phyloP scores from a whole-genome alignment of 2,329 filamentous ascomycete genomes.

The Kalmusia sp. region DNA sequence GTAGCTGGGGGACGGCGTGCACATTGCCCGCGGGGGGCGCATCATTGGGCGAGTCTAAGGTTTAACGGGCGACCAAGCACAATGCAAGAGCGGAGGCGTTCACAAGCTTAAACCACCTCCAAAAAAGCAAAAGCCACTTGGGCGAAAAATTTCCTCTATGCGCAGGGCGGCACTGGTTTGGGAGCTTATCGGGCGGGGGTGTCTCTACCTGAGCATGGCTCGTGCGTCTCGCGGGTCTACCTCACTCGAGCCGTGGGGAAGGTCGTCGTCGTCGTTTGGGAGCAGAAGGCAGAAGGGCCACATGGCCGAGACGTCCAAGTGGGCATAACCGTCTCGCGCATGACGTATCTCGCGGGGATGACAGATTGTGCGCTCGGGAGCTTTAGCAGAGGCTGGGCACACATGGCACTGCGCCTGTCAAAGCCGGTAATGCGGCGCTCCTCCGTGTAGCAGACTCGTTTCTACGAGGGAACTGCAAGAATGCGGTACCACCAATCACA shows the following conservation, averaged over 20 bases:
- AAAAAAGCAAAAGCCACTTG: background rate
- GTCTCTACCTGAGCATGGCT: no score
- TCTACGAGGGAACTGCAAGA: background rate
- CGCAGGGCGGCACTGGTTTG: background rate
- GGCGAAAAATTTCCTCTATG: background rate
- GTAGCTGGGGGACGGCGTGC: constrained; percentile 12
- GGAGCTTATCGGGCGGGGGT: background rate
- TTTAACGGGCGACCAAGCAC: background rate
- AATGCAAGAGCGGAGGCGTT: constrained; percentile 1
- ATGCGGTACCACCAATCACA: constrained; percentile 1
- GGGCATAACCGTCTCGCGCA: no score
- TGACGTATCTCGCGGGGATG: background rate
- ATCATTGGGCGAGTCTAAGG: constrained; percentile 28
- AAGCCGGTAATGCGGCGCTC: background rate
- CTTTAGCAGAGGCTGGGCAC: background rate
- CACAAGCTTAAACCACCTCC: background rate
- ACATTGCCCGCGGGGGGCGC: constrained; percentile 23
- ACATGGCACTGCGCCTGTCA: constrained; percentile 2
- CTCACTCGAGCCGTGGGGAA: no score
- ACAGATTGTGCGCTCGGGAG: background rate
- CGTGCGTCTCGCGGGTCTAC: background rate
- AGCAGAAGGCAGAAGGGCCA: no score
- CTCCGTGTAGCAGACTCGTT: background rate
- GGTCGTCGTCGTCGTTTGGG: no score
- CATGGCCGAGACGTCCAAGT: no score